Conservation (phyloP, 257 asterid species). For the Lycium barbarum region DNA sequence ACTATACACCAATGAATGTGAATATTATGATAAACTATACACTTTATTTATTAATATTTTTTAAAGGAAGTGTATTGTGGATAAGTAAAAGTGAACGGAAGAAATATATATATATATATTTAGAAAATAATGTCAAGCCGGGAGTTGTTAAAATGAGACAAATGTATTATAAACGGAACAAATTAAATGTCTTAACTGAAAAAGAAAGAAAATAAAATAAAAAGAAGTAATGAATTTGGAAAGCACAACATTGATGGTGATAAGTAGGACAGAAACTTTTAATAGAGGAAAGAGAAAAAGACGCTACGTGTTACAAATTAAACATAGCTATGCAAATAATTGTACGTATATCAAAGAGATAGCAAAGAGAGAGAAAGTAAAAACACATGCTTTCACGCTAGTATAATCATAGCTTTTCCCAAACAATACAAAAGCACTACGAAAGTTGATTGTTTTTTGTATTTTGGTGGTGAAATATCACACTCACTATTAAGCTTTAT, state of each 20-base stretch:
- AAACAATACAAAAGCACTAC: neutral
- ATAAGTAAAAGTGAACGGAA: too few relatives aligned
- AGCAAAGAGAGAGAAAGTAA: neutral
- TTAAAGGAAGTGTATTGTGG: too few relatives aligned
- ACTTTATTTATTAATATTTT: too few relatives aligned
- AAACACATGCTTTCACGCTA: neutral
- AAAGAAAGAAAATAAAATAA: neutral
- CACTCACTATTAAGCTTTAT: neutral
- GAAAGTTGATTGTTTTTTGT: neutral
- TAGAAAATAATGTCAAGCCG: too few relatives aligned
- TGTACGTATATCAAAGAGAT: neutral
- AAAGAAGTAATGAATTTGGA: neutral
- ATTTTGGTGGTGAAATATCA: constrained; percentile 1
- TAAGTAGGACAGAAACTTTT: neutral
- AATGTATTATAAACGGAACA: too few relatives aligned
- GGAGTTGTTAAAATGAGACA: too few relatives aligned
- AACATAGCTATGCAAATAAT: neutral
- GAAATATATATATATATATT: too few relatives aligned
- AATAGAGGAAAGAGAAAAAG: neutral
- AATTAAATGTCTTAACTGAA: too few relatives aligned
- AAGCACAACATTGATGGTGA: neutral
- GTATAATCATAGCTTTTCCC: constrained; percentile 4
- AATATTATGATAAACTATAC: too few relatives aligned
- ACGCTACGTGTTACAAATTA: neutral
- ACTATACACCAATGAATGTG: too few relatives aligned